Percentiles rank a stretch among this genome's conserved stretches.
Evolutionary conservation across 495 filamentous ascomycete genomes (phyloP).

Genomic region (Entonaema liquescens): DNA sequence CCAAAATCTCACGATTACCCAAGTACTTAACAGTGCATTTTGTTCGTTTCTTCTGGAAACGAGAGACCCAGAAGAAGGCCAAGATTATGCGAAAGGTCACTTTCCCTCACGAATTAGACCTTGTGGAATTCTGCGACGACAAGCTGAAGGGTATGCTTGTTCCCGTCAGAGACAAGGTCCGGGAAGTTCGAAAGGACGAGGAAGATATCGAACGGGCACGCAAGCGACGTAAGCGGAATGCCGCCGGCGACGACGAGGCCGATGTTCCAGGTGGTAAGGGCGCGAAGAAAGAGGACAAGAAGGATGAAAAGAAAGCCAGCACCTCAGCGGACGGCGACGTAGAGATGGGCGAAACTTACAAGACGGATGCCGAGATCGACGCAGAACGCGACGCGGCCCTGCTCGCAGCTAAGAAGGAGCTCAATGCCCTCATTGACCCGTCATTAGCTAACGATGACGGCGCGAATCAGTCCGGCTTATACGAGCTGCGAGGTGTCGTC

Average conservation of each 20-base stretch:
- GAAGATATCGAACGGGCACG: constrained; percentile 85
- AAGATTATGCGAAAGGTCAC: constrained; percentile 99
- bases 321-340: constrained; percentile 65
- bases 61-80: constrained; percentile 92
- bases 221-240: constrained; percentile 84
- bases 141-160: constrained; percentile 82
- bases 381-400: constrained; percentile 80
- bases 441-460: constrained; percentile 77
- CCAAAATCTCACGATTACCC: constrained; percentile 85
- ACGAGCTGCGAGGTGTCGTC: constrained; percentile 92
- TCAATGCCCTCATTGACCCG: constrained; percentile 76
- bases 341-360: constrained; percentile 79
- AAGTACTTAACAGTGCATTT: constrained; percentile 98
- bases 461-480: constrained; percentile 90
- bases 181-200: constrained; percentile 94
- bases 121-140: constrained; percentile 94
- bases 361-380: constrained; percentile 92
- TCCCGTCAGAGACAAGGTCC: constrained; percentile 92
- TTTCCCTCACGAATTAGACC: constrained; percentile 91
- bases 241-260: constrained; percentile 65
- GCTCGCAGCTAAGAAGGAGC: constrained; percentile 80
- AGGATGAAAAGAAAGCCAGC: constrained; percentile 42
- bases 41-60: constrained; percentile 97
- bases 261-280: constrained; percentile 51
- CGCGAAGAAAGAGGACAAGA: constrained; percentile 63